Evolutionary conservation across 176 grass and related monocot genomes (phyloP), one percentile per base, ranked within the genome.

Genomic region (Secale cereale): DNA sequence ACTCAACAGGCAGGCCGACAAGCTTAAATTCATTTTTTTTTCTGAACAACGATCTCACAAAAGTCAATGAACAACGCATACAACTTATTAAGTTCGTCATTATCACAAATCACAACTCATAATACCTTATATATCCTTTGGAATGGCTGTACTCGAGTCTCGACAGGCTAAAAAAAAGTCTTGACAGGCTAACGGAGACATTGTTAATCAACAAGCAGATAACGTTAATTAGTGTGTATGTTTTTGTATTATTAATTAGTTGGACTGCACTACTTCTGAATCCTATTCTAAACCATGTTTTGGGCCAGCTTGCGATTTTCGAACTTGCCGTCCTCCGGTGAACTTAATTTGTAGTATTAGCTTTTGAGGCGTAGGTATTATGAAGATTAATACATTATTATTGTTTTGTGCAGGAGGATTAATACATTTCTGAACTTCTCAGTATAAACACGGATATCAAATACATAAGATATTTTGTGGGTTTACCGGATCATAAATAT

Each of bases 161-260:
- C n/a, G 66, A n/a, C n/a, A n/a, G n/a, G n/a, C n/a, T n/a, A n/a
- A n/a, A n/a, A n/a, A n/a, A n/a, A n/a, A 37, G 66, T n/a, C 67
- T 70, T 70, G 67, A 59, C 26, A 15, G 32, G 28, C 25, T 45
- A 37, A 35, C 9, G 8, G n/a, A 60, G 78, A 85, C 37, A 89
- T 81, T 45, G 37, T 68, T 75, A 89, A 89, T 7, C 45, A 88
- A 84, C 73, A 4, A 36, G 20, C 6, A 54, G 22, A 76, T 39
- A 61, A 6, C 1, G 17, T 22, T 88, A 19, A 28, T 22, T 88
- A 19, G 22, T 46, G 61, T 65, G 45, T 36, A 75, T 76, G 76
- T 70, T 82, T 76, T 35, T 6, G 28, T 60, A 37, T 68, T 45
- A 76, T 76, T 48, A 85, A 76, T 76, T 48, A 85, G 77, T 61